Evolutionary conservation across 225 moss, liverwort and hornwort genomes (phyloP), one percentile per base, ranked within the genome.

Genomic region (Climacium dendroides): DNA sequence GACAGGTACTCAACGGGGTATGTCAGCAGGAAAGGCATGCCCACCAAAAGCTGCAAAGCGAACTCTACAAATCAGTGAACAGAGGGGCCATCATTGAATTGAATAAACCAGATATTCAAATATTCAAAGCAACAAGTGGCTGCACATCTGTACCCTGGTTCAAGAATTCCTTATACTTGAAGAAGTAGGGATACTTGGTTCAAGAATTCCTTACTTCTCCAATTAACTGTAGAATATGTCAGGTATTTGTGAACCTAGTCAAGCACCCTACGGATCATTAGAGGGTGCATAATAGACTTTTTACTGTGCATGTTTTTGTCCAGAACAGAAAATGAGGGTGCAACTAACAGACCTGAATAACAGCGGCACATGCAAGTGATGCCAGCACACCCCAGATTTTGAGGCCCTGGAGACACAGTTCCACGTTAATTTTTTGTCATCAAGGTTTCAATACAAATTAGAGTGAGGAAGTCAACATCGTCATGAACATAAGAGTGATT

Each of bases 1-100:
- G 95, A 96, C 45, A 99, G 48, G 81, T 99, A 99, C 89, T 95
- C 95, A 87, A 94, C 39, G 16, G 99, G 99, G 82, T 91, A 94
- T 83, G 93, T 91, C 85, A 97, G 83, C 80, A 97, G 88, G 85
- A 99, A 97, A 63, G 97, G 97, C 89, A 96, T 90, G 78, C 96
- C 95, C 70, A 99, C 88, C 83, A 97, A 86, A 63, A 97, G 81
- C 96, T 99, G 95, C 89, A 89, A 85, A 90, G 88, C 58, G 35
- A 81, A 86, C 59, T 37, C 73, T 78, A 70, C 70, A 83, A 73
- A 88, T 87, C 79, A 83, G 81, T 69, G 53, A 83, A 39, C 59
- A 88, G 45, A 83, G 70, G 34, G 84, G 39, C 70, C 59, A 79
- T 78, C 48, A n/a, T 52, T 80, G 28, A 77, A 29, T 81, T 81